Evolutionary conservation across 768 basidiomycete genomes (phyloP), one percentile per base, ranked within the genome.

Genomic region (Kwoniella sp.): DNA sequence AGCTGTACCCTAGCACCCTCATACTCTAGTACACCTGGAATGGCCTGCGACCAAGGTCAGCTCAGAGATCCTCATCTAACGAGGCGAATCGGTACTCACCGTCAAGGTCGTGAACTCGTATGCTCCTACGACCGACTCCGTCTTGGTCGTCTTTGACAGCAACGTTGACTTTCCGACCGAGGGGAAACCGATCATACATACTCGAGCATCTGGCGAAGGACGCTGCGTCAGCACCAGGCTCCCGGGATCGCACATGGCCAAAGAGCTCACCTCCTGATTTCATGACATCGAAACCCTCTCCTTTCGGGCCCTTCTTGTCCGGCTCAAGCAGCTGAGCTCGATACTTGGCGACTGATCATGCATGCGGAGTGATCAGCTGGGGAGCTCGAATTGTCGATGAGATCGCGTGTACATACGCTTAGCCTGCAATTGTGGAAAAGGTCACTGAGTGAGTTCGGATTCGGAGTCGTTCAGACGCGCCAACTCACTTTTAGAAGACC

Each of bases 81-180:
- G 25, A 28, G 45, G 45, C 11, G 15, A 50, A 55, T 45, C 29
- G 48, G 47, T 30, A 77, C 85, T 70, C 73, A 89, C 90, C 11
- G 90, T 91, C 31, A 95, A 85, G 2, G 92, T 95, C 2, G 93
- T 96, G 81, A 96, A 97, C 79, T 97, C 94, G 76, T 96, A 97
- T 12, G 92, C 91, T 15, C 94, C 96, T 0, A 90, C 83, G 74
- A 90, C 90, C 3, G 91, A 93, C 50, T 86, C 87, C 0, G 96
- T 99, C 70, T 93, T 89, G 0, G 96, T 99, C 64, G 89, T 87
- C 83, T 94, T 97, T 78, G 87, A 89, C 28, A 98, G 84, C 34
- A 98, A 85, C 0, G 96, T 98, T 9, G 92, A 95, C 87, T 97
- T 85, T 75, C 94, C 95, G 53, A 96, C 93, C 4, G 93, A 95